A percentile compares a stretch with the other conserved stretches of the same genome.
Evolutionary conservation across 2,329 filamentous ascomycete genomes (phyloP).

Genomic region (Simplicillium sp.): DNA sequence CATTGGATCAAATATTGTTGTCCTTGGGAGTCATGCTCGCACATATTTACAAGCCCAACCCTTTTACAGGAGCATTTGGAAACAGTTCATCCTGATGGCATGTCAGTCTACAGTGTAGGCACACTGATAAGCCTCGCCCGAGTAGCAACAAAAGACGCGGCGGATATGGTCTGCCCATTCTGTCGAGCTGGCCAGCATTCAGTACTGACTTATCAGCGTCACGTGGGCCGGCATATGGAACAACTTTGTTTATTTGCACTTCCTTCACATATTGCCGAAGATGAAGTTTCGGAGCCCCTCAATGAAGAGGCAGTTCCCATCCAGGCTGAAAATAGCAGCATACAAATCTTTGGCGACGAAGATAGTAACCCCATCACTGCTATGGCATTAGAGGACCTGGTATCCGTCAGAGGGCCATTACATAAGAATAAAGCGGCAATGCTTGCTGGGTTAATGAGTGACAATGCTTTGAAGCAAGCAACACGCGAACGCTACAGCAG

Average conservation of each 20-base stretch:
- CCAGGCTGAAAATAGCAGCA: too few species aligned
- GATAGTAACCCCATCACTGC: too few species aligned
- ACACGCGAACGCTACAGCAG: too few species aligned
- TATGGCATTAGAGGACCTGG: too few species aligned
- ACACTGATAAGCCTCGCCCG: conserved; percentile 1
- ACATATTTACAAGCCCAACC: neutral
- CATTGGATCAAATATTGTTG: conserved; percentile 14
- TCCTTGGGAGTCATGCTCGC: conserved; percentile 9
- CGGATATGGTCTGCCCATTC: conserved; percentile 9
- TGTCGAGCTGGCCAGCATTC: conserved; percentile 7
- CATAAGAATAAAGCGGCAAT: too few species aligned
- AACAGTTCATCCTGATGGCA: neutral
- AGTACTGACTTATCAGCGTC: conserved; percentile 11
- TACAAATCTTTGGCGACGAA: too few species aligned
- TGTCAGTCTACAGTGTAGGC: neutral
- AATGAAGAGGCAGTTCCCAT: too few species aligned
- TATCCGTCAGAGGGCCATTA: too few species aligned
- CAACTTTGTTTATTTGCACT: conserved; percentile 15
- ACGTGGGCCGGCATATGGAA: conserved; percentile 16
- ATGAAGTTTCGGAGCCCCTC: too few species aligned
- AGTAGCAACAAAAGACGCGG: neutral
- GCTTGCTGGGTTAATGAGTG: too few species aligned
- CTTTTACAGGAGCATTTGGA: neutral
- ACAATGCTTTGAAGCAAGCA: too few species aligned
- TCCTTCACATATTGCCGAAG: neutral